Base-by-base conservation (phyloP, 148 eudicot species). In the Selenicereus undatus region DNA sequence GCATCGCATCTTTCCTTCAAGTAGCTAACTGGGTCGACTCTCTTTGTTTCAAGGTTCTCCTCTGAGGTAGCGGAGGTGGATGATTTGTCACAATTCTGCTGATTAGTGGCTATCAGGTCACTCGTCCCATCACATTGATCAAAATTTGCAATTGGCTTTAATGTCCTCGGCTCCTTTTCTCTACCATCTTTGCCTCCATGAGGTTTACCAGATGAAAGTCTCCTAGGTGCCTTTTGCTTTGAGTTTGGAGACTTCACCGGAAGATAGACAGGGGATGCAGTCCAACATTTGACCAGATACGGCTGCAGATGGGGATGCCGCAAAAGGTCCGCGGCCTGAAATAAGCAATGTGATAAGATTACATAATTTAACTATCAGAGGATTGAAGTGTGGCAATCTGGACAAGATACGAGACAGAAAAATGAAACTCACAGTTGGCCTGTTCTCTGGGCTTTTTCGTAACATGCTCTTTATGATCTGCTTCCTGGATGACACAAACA, bases 381-480 rank as follows among this genome's bases (percentile, higher is more conserved):
- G 56, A 76, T 56, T 14, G 64, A 26, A 72, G 16, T 21, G 36
- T 27, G 66, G 43, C 79, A 81, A 72, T 36, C 48, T 11, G 71
- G 26, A 27, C 36, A 56, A 16, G 32, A n/a, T 72, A 24, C 1
- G 71, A 30, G 42, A 52, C 52, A 64, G 17, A 26, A 43, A 75
- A 30, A 50, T 39, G 43, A 48, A 83, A 90, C 97, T 90, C 86
- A 96, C 99, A 48, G 98, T 94, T 43, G 99, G 99, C 79, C 99
- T 82, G 84, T 92, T 91, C 80, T 96, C 99, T 24, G 99, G 95
- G 75, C 85, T 92, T 87, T 92, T 96, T 86, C 99, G 89, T 75
- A 96, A 88, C 99, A 96, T 94, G 86, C 84, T 92, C 87, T 96
- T 96, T 56, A 96, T 91, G 29, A 96, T 91, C 85, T 96, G 99